These are phyloP conservation scores for Epichloe hybrida DNA, from an alignment of 2,329 filamentous ascomycete genomes.

Conservation along the genomic window DNA sequence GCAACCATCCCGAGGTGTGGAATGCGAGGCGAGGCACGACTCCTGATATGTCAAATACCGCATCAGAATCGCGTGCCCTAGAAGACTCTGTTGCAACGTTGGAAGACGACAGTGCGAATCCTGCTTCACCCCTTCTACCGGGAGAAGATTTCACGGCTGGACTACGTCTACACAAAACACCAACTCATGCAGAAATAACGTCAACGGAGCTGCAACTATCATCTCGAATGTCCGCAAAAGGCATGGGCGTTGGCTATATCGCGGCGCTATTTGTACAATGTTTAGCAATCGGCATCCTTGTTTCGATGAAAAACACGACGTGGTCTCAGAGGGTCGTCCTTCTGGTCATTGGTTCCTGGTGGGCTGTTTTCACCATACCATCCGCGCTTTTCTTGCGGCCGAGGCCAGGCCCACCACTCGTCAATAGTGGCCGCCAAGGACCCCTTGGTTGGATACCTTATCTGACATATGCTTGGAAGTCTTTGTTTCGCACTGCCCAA, in stretches of 20 bases:
- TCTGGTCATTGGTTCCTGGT: conserved; percentile 81
- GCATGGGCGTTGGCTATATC: conserved; percentile 87
- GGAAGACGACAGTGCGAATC: conserved; percentile 21
- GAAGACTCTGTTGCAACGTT: conserved; percentile 20
- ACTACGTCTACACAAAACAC: conserved; percentile 22
- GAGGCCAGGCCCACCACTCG: conserved; percentile 73
- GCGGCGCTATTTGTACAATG: conserved; percentile 78
- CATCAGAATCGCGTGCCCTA: conserved; percentile 21
- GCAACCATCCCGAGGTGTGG: conserved; percentile 55
- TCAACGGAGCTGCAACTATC: conserved; percentile 63
- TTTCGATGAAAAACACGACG: conserved; percentile 60
- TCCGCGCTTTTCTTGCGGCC: conserved; percentile 77
- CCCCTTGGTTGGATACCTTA: conserved; percentile 48
- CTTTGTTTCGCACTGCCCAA: conserved; percentile 65
- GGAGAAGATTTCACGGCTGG: conserved; percentile 12
- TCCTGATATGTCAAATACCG: conserved; percentile 18
- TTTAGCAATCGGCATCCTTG: conserved; percentile 62
- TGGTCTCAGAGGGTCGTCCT: conserved; percentile 80
- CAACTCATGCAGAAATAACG: conserved; percentile 38
- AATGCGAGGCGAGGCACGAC: conserved; percentile 15
- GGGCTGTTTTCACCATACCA: conserved; percentile 82
- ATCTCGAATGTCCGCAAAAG: conserved; percentile 80
- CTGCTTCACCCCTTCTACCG: conserved; percentile 34
- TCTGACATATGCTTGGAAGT: conserved; percentile 72
- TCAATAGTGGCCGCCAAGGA: conserved; percentile 25